Evolutionary conservation across 2,329 filamentous ascomycete species (phyloP).

Genomic region (Raffaelea albimanens): DNA sequence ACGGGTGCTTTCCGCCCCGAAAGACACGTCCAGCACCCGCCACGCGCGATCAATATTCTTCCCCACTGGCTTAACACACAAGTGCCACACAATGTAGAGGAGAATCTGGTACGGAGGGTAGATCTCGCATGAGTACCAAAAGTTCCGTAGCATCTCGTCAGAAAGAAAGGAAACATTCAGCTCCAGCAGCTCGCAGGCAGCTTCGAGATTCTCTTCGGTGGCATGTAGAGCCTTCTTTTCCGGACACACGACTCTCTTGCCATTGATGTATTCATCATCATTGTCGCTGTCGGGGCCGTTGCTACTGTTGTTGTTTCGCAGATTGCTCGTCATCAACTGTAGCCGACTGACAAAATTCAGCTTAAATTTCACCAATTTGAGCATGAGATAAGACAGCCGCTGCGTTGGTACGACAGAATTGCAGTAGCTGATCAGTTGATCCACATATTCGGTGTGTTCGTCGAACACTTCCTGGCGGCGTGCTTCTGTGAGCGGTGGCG

Average conservation of each 20-base stretch:
- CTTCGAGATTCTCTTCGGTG: constrained; percentile 16
- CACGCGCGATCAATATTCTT: constrained; percentile 23
- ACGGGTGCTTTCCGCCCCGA: constrained; percentile 10
- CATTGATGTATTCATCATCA: not conserved
- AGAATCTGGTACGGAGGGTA: constrained; percentile 33
- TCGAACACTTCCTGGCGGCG: constrained; percentile 6
- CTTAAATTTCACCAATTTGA: constrained; percentile 16
- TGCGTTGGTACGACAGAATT: constrained; percentile 38
- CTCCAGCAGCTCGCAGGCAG: constrained; percentile 25
- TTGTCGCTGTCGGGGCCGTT: not conserved
- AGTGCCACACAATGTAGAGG: constrained; percentile 32
- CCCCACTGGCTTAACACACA: constrained; percentile 28
- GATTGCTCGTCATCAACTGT: constrained; percentile 7
- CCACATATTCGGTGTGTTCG: constrained; percentile 29
- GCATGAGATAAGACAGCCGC: constrained; percentile 15
- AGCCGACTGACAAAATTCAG: constrained; percentile 19
- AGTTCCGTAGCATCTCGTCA: constrained; percentile 28
- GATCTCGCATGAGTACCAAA: constrained; percentile 26
- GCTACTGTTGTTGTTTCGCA: not conserved
- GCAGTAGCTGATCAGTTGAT: constrained; percentile 36
- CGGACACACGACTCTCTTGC: not conserved
- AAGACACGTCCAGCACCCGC: constrained; percentile 15
- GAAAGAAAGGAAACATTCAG: constrained; percentile 18
- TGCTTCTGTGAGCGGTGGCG: constrained; percentile 7
- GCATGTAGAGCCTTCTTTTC: constrained; percentile 1